Percentiles rank a stretch among this genome's conserved stretches.
Evolutionary conservation across 2,329 filamentous ascomycete genomes (phyloP).

Genomic region (Emmonsiellopsis sp.): DNA sequence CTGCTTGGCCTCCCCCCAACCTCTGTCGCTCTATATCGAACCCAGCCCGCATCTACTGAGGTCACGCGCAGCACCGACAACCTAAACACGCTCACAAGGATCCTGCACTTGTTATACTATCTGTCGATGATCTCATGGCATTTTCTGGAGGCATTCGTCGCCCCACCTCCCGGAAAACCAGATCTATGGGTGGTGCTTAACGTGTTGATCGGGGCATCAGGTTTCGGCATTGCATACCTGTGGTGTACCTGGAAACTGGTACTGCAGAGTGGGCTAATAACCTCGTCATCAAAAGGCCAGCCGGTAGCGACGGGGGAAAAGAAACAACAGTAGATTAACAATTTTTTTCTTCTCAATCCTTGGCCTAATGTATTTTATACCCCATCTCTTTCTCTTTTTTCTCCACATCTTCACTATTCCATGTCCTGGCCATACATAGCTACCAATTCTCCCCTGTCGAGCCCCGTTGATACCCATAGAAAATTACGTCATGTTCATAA

Average conservation of each 20-base stretch:
- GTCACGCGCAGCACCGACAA: slow-evolving; percentile 34
- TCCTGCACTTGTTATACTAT: slow-evolving; percentile 71
- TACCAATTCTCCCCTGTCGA: too few species aligned
- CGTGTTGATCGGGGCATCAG: slow-evolving; percentile 72
- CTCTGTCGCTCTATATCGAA: slow-evolving; percentile 58
- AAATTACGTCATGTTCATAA: too few species aligned
- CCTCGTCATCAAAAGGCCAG: not conserved
- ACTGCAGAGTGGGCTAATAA: slow-evolving; percentile 12
- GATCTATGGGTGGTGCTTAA: slow-evolving; percentile 94
- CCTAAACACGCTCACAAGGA: slow-evolving; percentile 49
- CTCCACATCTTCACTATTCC: too few species aligned
- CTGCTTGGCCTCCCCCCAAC: slow-evolving; percentile 78
- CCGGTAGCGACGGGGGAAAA: slow-evolving; percentile 3
- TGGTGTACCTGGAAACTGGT: slow-evolving; percentile 71
- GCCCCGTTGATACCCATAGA: too few species aligned
- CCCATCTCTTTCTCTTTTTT: too few species aligned
- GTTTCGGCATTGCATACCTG: slow-evolving; percentile 77
- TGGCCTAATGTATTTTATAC: too few species aligned
- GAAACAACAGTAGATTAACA: not conserved
- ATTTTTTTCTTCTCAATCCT: too few species aligned
- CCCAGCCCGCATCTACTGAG: slow-evolving; percentile 24
- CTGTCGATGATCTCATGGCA: slow-evolving; percentile 73
- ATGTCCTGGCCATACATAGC: too few species aligned
- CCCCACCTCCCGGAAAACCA: slow-evolving; percentile 66
- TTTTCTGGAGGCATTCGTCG: slow-evolving; percentile 57